phyloP scores from a whole-genome alignment of 2,329 filamentous ascomycete genomes.

The Acrocalymma vagum region DNA sequence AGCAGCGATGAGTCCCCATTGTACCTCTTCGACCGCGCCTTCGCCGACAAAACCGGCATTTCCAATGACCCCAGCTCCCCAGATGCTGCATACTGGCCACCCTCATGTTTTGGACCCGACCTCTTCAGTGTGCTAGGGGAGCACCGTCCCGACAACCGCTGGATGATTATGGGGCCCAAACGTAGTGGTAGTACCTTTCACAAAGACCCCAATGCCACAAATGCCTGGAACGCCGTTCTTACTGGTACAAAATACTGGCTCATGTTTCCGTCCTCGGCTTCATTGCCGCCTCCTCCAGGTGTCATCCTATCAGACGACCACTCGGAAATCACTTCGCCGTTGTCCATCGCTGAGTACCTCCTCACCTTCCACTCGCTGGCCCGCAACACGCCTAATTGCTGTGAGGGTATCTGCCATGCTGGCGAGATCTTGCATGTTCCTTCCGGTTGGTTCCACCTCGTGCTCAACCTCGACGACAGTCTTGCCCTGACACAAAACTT shows the following conservation, averaged over 20 bases:
- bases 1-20: slow-evolving; percentile 87
- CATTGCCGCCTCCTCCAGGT: slow-evolving; percentile 76
- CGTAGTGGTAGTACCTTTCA: slow-evolving; percentile 94
- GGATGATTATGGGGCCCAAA: slow-evolving; percentile 90
- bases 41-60: slow-evolving; percentile 85
- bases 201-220: slow-evolving; percentile 78
- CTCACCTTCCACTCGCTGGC: slow-evolving; percentile 88
- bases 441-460: slow-evolving; percentile 95
- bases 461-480: slow-evolving; percentile 84
- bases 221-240: slow-evolving; percentile 94
- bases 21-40: slow-evolving; percentile 89
- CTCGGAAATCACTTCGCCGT: slow-evolving; percentile 90
- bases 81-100: slow-evolving; percentile 75
- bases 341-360: slow-evolving; percentile 97
- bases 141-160: slow-evolving; percentile 85
- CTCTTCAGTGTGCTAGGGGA: slow-evolving; percentile 80
- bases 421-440: slow-evolving; percentile 94
- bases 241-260: slow-evolving; percentile 97
- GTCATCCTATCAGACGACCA: slow-evolving; percentile 90
- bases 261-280: slow-evolving; percentile 83
- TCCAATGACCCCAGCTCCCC: slow-evolving; percentile 63
- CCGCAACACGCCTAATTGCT: slow-evolving; percentile 75
- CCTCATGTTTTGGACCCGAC: slow-evolving; percentile 85
- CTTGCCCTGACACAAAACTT: slow-evolving; percentile 97
- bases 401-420: slow-evolving; percentile 83